Conservation (phyloP, 306 rosid genomes). For the Abrus pulchellus region DNA sequence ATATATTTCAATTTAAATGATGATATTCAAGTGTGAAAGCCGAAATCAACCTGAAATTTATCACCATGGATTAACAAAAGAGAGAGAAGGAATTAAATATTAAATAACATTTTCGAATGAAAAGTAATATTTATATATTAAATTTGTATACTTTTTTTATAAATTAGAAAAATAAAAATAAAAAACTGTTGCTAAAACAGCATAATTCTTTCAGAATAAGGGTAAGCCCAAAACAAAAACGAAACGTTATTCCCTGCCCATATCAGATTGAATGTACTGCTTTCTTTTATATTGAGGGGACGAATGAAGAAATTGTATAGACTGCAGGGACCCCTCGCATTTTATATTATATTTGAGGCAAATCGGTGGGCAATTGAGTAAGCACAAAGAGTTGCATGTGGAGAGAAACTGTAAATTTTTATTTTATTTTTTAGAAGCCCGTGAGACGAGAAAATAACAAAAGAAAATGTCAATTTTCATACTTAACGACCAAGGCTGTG, state of each 20-base stretch:
- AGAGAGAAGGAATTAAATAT: no score
- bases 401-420: background rate
- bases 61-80: background rate
- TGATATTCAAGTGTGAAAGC: background rate
- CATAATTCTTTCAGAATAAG: no score
- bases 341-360: background rate
- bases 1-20: conserved; percentile 2
- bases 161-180: no score
- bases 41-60: background rate
- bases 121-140: no score
- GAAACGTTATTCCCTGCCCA: background rate
- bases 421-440: background rate
- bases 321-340: background rate
- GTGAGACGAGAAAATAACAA: conserved; percentile 32
- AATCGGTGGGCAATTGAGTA: background rate
- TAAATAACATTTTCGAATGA: no score
- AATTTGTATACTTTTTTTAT: no score
- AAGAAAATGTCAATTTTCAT: conserved; percentile 19
- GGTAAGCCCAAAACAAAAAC: background rate
- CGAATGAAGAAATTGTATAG: conserved; percentile 20
- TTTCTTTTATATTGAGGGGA: background rate
- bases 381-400: conserved; percentile 30
- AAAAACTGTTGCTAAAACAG: no score
- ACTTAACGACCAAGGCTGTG: background rate
- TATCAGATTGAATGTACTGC: background rate